Conservation (phyloP, 331 rosid genomes). For the Prunus yedoensis region DNA sequence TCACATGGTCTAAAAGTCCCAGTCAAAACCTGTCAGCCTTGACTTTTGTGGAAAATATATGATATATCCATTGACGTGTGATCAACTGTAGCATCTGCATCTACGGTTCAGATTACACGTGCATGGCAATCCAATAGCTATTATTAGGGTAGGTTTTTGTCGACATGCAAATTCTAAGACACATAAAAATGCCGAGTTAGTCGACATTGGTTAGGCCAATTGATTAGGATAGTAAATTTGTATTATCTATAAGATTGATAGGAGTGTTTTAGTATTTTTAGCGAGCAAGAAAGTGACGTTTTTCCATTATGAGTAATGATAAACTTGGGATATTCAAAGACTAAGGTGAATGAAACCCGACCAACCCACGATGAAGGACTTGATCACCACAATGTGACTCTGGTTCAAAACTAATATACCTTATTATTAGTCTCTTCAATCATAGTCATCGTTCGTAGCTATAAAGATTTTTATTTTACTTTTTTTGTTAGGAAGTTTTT, state of each 20-base stretch:
- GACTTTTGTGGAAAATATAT: constrained; percentile 9
- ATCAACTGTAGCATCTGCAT: constrained; percentile 3
- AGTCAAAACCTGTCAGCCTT: constrained; percentile 21
- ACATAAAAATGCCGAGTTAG: not conserved
- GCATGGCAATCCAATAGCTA: constrained; percentile 22
- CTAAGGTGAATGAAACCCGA: constrained; percentile 36
- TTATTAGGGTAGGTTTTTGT: not conserved
- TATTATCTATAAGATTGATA: not conserved
- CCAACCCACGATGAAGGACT: constrained; percentile 24
- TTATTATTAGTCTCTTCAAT: no score
- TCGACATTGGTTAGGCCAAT: no score
- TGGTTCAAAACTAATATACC: constrained; percentile 11
- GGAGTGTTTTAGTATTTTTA: constrained; percentile 2
- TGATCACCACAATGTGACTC: constrained; percentile 40
- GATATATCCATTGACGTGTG: constrained; percentile 23
- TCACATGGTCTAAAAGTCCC: constrained; percentile 1
- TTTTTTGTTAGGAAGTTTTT: no score
- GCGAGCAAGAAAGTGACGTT: not conserved
- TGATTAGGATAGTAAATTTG: no score
- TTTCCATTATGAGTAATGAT: not conserved
- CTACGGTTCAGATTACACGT: constrained; percentile 22
- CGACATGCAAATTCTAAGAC: not conserved
- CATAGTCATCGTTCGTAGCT: no score
- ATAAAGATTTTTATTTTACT: no score
- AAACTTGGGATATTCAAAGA: not conserved